Evolutionary conservation across 257 asterid genomes (phyloP), one percentile per base, ranked within the genome.

Genomic region (Leonotis leonurus): DNA sequence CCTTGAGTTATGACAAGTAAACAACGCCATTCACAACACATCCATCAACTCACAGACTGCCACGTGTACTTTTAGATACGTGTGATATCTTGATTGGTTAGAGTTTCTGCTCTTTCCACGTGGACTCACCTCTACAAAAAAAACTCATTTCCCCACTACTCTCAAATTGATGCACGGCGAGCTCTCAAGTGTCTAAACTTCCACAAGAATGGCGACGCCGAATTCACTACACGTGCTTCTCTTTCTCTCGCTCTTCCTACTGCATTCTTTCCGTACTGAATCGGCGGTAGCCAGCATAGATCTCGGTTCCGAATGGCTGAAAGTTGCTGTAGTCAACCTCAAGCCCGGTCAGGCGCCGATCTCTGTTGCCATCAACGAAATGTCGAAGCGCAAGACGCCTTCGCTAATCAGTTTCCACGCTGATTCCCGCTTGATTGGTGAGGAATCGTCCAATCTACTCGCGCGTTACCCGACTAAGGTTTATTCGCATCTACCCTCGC

Each of bases 361-460:
- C 60, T 73, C 99, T 2, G 69, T 93, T 77, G 99, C 95, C 63
- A 89, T 93, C 32, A 93, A 93, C 74, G 99, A 93, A 59, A 93
- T 93, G 99, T 93, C 99, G 52, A 93, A 93, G 75, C 84, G 99
- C 3, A 93, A 93, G 61, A 79, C 96, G n/a, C 97, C 99, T 2
- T 56, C 88, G 1, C 86, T 93, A 10, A 83, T 93, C 68, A 81
- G 96, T 8, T 93, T 93, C 71, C 90, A 81, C 57, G 75, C 88
- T 14, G 89, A 79, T 41, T 66, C 81, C 22, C 83, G 99, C 3
- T 72, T 89, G 33, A 87, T 93, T 69, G 99, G 99, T 21, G 99
- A 93, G 70, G 99, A 93, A 63, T 83, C 99, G 16, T 36, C 67
- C 0, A 89, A 85, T 39, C 93, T 93, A 53, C 80, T 82, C 64